Conservation (phyloP, 2,329 filamentous ascomycete species). For the Didymosphaeria variabile region DNA sequence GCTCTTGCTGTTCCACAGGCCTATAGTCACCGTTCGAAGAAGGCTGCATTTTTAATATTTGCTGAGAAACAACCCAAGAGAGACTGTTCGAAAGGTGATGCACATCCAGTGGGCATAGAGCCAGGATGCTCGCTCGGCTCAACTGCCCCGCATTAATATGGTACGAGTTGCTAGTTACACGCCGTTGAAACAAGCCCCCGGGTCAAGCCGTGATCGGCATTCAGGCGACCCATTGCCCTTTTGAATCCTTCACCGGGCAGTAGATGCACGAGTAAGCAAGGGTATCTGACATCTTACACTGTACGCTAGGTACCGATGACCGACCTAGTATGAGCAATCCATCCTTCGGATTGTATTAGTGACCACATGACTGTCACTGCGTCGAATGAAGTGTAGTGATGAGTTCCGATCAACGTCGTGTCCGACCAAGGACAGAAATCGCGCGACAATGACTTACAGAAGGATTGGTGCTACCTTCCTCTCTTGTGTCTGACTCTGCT, state of each 20-base stretch:
- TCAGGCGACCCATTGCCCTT: neutral
- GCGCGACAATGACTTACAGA: neutral
- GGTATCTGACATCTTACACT: neutral
- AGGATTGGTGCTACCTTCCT: neutral
- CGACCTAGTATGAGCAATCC: neutral
- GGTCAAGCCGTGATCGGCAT: neutral
- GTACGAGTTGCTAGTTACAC: neutral
- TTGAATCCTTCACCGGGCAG: neutral
- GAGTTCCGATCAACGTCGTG: neutral
- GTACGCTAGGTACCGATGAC: neutral
- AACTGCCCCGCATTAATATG: neutral
- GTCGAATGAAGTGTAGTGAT: neutral
- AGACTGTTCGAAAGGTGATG: neutral
- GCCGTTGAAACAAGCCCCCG: neutral
- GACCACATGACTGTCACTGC: neutral
- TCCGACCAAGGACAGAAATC: neutral
- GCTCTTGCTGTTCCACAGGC: neutral
- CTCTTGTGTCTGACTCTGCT: slow-evolving; percentile 1
- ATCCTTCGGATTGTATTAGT: neutral
- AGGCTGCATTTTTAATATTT: neutral
- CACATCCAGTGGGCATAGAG: neutral
- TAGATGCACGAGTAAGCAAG: neutral
- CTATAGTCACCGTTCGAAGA: neutral
- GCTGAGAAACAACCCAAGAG: neutral
- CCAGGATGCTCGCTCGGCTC: neutral